phyloP scores from a whole-genome alignment of 2,329 filamentous ascomycete genomes.

The Cordyceps sp. region DNA sequence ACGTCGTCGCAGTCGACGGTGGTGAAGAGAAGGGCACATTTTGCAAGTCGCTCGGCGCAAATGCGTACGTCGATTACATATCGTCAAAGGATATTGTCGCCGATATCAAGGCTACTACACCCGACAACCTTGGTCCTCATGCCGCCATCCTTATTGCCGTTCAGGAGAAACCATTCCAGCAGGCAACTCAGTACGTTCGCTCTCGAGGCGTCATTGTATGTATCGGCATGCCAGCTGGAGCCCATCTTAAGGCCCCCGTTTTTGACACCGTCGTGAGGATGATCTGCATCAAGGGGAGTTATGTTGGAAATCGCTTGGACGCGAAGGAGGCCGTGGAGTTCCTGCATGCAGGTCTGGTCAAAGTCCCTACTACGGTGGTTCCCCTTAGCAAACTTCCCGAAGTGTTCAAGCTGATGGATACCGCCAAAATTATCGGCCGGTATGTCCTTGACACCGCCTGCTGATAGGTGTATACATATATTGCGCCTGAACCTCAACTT shows the following conservation, averaged over 20 bases:
- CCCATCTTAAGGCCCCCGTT: conserved; percentile 67
- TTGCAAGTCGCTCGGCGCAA: conserved; percentile 53
- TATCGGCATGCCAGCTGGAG: conserved; percentile 72
- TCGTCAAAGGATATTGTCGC: conserved; percentile 61
- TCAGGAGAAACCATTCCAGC: conserved; percentile 85
- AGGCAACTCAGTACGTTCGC: conserved; percentile 78
- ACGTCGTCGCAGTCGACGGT: conserved; percentile 65
- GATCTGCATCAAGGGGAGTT: conserved; percentile 83
- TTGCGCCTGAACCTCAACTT: no score
- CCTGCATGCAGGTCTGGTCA: conserved; percentile 68
- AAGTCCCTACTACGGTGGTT: conserved; percentile 71
- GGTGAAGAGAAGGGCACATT: conserved; percentile 67
- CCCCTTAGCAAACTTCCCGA: conserved; percentile 64
- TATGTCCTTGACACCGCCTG: conserved; percentile 74
- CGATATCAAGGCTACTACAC: conserved; percentile 67
- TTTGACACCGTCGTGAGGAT: conserved; percentile 81
- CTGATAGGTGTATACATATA: no score
- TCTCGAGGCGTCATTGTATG: conserved; percentile 69
- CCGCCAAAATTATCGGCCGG: conserved; percentile 57
- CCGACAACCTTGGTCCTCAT: conserved; percentile 70
- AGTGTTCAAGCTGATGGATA: conserved; percentile 60
- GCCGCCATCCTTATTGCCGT: conserved; percentile 78
- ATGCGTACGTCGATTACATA: conserved; percentile 65
- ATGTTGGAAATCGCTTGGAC: conserved; percentile 86
- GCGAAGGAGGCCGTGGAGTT: conserved; percentile 83